These are phyloP conservation scores for Diatrype stigma DNA, from an alignment of 2,329 filamentous ascomycete genomes.

Conservation along the genomic window DNA sequence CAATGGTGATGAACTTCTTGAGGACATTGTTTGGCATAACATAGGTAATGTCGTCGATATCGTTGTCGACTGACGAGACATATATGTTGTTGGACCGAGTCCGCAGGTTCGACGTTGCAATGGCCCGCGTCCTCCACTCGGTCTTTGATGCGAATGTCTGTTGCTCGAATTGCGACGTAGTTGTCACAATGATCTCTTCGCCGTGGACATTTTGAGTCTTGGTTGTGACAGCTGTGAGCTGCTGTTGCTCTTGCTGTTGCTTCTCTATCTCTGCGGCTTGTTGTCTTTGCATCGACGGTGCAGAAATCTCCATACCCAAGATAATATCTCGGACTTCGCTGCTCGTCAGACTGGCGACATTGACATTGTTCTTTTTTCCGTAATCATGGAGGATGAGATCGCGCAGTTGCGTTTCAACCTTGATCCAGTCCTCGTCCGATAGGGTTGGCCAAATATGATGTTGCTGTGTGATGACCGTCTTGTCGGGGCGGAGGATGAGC, in stretches of 20 bases:
- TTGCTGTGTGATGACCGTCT: constrained; percentile 96
- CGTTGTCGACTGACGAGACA: constrained; percentile 91
- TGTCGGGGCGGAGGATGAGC: constrained; percentile 88
- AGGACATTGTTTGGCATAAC: constrained; percentile 99
- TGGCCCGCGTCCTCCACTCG: constrained; percentile 94
- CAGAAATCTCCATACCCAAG: constrained; percentile 98
- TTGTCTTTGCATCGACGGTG: constrained; percentile 95
- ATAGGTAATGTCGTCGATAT: constrained; percentile 88
- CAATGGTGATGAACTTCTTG: constrained; percentile 96
- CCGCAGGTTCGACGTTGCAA: constrained; percentile 91
- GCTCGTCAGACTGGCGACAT: constrained; percentile 91
- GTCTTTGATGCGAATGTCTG: constrained; percentile 98
- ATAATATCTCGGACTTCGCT: constrained; percentile 98
- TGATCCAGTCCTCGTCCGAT: constrained; percentile 96
- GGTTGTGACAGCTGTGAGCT: constrained; percentile 94
- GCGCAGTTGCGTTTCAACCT: constrained; percentile 94
- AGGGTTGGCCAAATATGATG: constrained; percentile 98
- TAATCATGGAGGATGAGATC: constrained; percentile 98
- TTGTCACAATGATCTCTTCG: constrained; percentile 97
- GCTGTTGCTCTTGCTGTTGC: constrained; percentile 94
- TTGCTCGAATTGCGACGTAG: constrained; percentile 96
- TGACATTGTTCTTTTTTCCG: constrained; percentile 99
- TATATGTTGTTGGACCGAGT: constrained; percentile 98
- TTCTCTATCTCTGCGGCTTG: constrained; percentile 98
- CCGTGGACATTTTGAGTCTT: constrained; percentile 97